phyloP scores from a whole-genome alignment of 306 rosid genomes.

The Vigna hirtella region DNA sequence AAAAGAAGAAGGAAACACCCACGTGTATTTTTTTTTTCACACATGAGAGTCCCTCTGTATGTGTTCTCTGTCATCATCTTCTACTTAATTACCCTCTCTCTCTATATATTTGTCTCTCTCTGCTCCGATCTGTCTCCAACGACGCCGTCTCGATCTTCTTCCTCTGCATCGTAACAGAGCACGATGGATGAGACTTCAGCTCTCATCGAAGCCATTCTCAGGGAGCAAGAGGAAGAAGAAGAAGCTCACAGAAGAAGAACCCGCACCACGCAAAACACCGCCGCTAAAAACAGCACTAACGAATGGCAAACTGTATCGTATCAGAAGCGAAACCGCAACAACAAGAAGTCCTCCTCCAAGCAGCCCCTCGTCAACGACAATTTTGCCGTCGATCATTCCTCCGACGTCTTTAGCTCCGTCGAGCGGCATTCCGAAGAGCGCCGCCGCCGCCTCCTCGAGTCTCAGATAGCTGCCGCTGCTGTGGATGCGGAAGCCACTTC shows the following conservation, averaged over 20 bases:
- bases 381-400: slow-evolving; percentile 34
- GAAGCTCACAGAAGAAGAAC: slow-evolving; percentile 41
- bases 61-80: slow-evolving; percentile 5
- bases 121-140: slow-evolving; percentile 14
- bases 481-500: slow-evolving; percentile 11
- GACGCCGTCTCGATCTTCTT: background rate
- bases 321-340: slow-evolving; percentile 59
- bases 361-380: slow-evolving; percentile 11
- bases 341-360: slow-evolving; percentile 49
- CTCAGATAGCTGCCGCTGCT: slow-evolving; percentile 43
- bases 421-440: slow-evolving; percentile 64
- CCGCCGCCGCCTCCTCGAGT: slow-evolving; percentile 48
- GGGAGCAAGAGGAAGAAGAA: slow-evolving; percentile 59
- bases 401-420: slow-evolving; percentile 53
- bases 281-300: slow-evolving; percentile 15
- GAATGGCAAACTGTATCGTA: slow-evolving; percentile 72
- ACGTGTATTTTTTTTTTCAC: slow-evolving; percentile 27
- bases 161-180: background rate
- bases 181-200: slow-evolving; percentile 73
- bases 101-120: slow-evolving; percentile 15
- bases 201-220: slow-evolving; percentile 64
- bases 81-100: background rate
- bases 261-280: background rate
- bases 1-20: background rate
- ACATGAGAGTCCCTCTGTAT: background rate